Conservation (phyloP, 805 yeast genomes). For the Candida manassasensis region DNA sequence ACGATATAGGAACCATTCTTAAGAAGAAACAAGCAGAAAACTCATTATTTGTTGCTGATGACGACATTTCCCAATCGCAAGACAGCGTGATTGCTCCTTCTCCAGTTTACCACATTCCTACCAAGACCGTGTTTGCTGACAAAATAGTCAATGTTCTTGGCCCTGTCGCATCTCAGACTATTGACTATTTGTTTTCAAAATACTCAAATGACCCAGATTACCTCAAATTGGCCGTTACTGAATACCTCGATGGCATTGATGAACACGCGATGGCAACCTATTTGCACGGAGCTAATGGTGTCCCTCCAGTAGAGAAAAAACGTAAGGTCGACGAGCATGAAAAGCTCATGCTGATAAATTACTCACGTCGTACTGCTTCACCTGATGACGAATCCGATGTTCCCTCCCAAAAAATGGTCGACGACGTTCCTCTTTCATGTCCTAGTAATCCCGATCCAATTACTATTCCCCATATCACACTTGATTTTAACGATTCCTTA, state of each 20-base stretch:
- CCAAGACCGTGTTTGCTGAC: constrained; percentile 1
- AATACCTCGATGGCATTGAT: constrained; percentile 41
- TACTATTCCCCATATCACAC: neutral
- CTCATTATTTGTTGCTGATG: constrained; percentile 9
- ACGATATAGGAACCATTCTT: constrained; percentile 1
- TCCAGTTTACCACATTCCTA: neutral
- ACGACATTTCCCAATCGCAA: constrained; percentile 4
- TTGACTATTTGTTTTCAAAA: constrained; percentile 12
- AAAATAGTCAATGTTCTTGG: constrained; percentile 1
- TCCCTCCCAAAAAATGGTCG: neutral
- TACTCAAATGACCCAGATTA: constrained; percentile 10
- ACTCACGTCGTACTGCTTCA: too few relatives aligned
- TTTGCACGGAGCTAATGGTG: neutral
- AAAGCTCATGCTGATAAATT: neutral
- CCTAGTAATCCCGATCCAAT: neutral
- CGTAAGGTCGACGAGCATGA: neutral
- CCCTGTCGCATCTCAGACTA: constrained; percentile 5
- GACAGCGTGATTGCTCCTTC: neutral
- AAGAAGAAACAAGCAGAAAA: constrained; percentile 1
- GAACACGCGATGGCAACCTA: neutral
- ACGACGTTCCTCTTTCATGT: neutral
- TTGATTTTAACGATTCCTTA: neutral
- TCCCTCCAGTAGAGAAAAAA: neutral
- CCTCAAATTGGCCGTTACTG: constrained; percentile 27
- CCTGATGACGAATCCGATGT: too few relatives aligned